Conservation (phyloP, 1,139 yeast species). For the Geotrichum europaeum region DNA sequence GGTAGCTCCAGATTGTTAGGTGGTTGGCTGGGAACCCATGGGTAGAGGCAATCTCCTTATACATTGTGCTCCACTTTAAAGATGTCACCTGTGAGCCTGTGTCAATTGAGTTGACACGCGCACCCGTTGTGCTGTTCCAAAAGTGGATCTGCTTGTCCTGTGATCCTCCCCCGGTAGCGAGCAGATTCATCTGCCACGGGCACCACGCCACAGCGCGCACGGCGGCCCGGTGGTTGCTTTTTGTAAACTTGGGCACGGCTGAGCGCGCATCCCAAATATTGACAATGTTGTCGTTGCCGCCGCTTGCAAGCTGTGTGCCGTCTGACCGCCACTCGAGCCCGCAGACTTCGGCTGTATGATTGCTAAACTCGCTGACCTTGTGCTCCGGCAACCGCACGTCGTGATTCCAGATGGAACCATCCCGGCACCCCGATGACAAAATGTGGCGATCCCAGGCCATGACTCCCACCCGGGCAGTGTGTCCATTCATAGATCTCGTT, state of each 20-base stretch:
- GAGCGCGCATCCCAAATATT: slow-evolving; percentile 92
- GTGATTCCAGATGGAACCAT: slow-evolving; percentile 80
- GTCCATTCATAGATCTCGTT: slow-evolving; percentile 70
- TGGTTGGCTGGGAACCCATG: slow-evolving; percentile 92
- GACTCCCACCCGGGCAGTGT: slow-evolving; percentile 71
- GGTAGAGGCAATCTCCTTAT: slow-evolving; percentile 86
- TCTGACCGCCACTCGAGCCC: slow-evolving; percentile 84
- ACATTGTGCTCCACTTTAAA: slow-evolving; percentile 75
- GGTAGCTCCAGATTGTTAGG: slow-evolving; percentile 78
- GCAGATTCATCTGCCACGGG: slow-evolving; percentile 72
- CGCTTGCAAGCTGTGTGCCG: slow-evolving; percentile 82
- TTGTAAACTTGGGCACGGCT: slow-evolving; percentile 64
- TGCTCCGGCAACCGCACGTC: slow-evolving; percentile 90
- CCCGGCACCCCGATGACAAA: slow-evolving; percentile 74
- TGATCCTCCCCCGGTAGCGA: slow-evolving; percentile 97
- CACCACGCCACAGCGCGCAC: slow-evolving; percentile 96
- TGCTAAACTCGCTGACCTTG: slow-evolving; percentile 50
- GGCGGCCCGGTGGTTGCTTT: slow-evolving; percentile 84
- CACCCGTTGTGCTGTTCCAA: slow-evolving; percentile 93
- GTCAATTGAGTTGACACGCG: slow-evolving; percentile 77
- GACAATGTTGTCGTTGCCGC: slow-evolving; percentile 92
- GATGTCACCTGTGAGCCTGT: slow-evolving; percentile 94
- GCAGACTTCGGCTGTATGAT: slow-evolving; percentile 87
- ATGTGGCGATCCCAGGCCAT: slow-evolving; percentile 83
- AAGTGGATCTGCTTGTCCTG: slow-evolving; percentile 85